phyloP scores from a whole-genome alignment of 768 basidiomycete genomes.

The Mycena pura region DNA sequence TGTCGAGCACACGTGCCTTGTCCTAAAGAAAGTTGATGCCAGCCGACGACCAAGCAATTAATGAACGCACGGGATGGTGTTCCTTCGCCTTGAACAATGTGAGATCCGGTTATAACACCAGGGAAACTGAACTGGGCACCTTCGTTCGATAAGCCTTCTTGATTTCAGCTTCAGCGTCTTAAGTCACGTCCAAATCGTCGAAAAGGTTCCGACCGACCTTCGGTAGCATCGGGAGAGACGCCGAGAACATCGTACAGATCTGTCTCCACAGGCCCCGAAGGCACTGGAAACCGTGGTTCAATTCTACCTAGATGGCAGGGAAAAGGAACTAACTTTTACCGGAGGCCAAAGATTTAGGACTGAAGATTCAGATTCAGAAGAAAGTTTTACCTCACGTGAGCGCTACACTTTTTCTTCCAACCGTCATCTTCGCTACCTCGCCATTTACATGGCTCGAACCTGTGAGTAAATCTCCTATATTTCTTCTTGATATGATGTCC shows the following conservation, averaged over 20 bases:
- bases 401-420: constrained; percentile 4
- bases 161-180: constrained; percentile 69
- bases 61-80: constrained; percentile 77
- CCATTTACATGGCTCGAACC: not conserved
- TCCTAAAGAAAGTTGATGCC: constrained; percentile 53
- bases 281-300: not conserved
- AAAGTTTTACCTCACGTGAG: constrained; percentile 11
- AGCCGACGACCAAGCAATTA: constrained; percentile 13
- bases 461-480: constrained; percentile 20
- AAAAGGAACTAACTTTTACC: constrained; percentile 12
- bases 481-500: constrained; percentile 59
- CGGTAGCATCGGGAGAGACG: constrained; percentile 69
- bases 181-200: constrained; percentile 10
- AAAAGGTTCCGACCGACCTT: constrained; percentile 55
- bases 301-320: not conserved
- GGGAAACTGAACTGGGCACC: constrained; percentile 50
- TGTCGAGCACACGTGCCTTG: constrained; percentile 53
- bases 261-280: constrained; percentile 74
- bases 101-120: constrained; percentile 25
- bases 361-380: too few relatives aligned
- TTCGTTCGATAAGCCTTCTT: constrained; percentile 95
- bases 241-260: constrained; percentile 88
- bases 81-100: constrained; percentile 70
- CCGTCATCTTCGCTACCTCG: constrained; percentile 16
- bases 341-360: constrained; percentile 1